A percentile compares a stretch with the other conserved stretches of the same genome.
Evolutionary conservation across 805 yeast species (phyloP).

Genomic region (Martiniozyma abietophila): DNA sequence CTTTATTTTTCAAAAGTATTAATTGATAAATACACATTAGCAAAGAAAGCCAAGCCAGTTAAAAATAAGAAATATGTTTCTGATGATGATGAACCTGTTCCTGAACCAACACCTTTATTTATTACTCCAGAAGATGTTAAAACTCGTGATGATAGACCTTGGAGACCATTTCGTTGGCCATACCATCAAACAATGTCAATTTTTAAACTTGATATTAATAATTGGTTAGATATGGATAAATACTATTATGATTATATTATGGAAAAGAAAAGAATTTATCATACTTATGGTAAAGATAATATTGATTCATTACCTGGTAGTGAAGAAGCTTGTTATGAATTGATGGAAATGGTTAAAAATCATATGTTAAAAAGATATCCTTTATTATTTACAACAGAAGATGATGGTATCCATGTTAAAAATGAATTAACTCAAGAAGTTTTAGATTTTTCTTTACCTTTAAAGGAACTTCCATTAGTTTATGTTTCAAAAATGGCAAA

Average conservation of each 20-base stretch:
- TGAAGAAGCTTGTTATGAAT: constrained; percentile 49
- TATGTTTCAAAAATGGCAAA: constrained; percentile 62
- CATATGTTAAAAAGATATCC: constrained; percentile 61
- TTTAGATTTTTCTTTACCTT: constrained; percentile 50
- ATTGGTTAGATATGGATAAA: constrained; percentile 76
- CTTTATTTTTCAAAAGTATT: too few relatives aligned
- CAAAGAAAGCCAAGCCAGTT: not conserved
- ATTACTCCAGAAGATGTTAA: constrained; percentile 60
- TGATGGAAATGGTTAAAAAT: constrained; percentile 51
- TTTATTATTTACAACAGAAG: constrained; percentile 41
- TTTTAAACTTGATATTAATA: constrained; percentile 59
- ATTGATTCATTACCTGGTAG: constrained; percentile 61
- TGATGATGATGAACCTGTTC: constrained; percentile 22
- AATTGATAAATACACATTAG: not conserved
- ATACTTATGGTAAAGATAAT: constrained; percentile 49
- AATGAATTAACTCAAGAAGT: constrained; percentile 56
- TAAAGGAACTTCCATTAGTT: constrained; percentile 54
- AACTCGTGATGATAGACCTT: constrained; percentile 63
- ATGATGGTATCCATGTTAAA: constrained; percentile 41
- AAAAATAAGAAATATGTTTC: constrained; percentile 19
- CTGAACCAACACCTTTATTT: constrained; percentile 47
- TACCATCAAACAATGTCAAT: constrained; percentile 75
- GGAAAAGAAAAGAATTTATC: constrained; percentile 52
- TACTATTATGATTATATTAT: constrained; percentile 58
- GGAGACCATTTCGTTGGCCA: constrained; percentile 78